These are phyloP conservation scores for Botrytis galanthina DNA, from an alignment of 2,329 filamentous ascomycete species.

Conservation along the genomic window DNA sequence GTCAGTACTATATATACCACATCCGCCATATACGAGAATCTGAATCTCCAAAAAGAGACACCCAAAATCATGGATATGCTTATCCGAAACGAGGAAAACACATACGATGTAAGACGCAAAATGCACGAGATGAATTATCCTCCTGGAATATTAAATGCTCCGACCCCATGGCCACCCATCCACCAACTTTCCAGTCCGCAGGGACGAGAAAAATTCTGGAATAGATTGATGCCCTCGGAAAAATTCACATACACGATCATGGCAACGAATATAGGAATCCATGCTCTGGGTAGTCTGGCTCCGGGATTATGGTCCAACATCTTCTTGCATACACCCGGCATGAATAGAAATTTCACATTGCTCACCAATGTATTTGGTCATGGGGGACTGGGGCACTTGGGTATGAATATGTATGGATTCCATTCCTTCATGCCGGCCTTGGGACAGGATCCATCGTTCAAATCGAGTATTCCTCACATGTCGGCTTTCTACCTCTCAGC, in stretches of 20 bases:
- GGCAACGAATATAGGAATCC: not conserved
- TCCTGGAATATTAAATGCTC: not conserved
- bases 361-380: slow-evolving; percentile 14
- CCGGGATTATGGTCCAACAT: slow-evolving; percentile 3
- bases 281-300: not conserved
- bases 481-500: slow-evolving; percentile 13
- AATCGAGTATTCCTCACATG: slow-evolving; percentile 12
- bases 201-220: slow-evolving; percentile 4
- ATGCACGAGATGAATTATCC: not conserved
- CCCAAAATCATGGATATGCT: not conserved
- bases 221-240: not conserved
- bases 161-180: slow-evolving; percentile 2
- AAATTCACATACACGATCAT: slow-evolving; percentile 12
- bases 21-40: not conserved
- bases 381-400: not conserved
- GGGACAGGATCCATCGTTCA: not conserved
- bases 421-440: slow-evolving; percentile 11
- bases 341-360: slow-evolving; percentile 4
- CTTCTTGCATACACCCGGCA: not conserved
- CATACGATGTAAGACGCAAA: slow-evolving; percentile 7
- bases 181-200: not conserved
- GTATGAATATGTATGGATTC: slow-evolving; percentile 14
- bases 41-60: slow-evolving; percentile 7
- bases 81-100: not conserved
- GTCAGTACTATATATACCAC: slow-evolving; percentile 9